A percentile compares a stretch with the other conserved stretches of the same genome.
Evolutionary conservation across 192 early-diverging fungal species (phyloP).

Genomic region (Lunasporangiospora selenospora): DNA sequence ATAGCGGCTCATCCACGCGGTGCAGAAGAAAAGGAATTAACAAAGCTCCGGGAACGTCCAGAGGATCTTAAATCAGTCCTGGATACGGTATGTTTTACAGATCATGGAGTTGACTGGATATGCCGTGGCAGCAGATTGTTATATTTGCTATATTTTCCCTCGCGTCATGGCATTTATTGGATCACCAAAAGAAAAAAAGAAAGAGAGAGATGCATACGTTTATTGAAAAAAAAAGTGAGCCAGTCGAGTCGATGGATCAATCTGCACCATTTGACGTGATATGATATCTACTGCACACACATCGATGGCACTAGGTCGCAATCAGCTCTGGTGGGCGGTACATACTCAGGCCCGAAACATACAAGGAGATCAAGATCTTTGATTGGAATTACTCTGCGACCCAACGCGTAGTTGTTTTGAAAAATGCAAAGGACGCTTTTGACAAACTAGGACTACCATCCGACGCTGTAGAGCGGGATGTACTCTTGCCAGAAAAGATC

Average conservation of each 20-base stretch:
- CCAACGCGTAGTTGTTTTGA: conserved; percentile 45
- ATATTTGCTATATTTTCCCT: neutral
- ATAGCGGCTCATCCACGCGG: conserved; percentile 22
- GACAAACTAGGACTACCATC: conserved; percentile 52
- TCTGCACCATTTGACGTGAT: too few relatives aligned
- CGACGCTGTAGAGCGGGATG: conserved; percentile 57
- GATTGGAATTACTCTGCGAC: conserved; percentile 57
- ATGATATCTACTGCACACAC: too few relatives aligned
- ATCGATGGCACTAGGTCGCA: conserved; percentile 37
- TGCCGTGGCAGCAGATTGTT: neutral
- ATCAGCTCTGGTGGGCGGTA: conserved; percentile 33
- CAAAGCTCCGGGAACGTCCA: conserved; percentile 1
- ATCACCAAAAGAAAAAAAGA: too few relatives aligned
- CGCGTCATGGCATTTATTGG: neutral
- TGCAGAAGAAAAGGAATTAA: conserved; percentile 22
- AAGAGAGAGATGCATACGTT: too few relatives aligned
- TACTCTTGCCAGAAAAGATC: conserved; percentile 22
- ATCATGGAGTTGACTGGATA: too few relatives aligned
- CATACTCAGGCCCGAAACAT: conserved; percentile 54
- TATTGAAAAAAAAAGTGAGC: too few relatives aligned
- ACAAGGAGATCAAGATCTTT: conserved; percentile 56
- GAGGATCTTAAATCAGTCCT: conserved; percentile 30
- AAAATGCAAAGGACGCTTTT: conserved; percentile 56
- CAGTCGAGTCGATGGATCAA: too few relatives aligned
- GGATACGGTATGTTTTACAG: conserved; percentile 11